Evolutionary conservation across 2,329 filamentous ascomycete species (phyloP), one percentile per base, ranked within the genome.

Genomic region (Arthrinium phaeospermum): DNA sequence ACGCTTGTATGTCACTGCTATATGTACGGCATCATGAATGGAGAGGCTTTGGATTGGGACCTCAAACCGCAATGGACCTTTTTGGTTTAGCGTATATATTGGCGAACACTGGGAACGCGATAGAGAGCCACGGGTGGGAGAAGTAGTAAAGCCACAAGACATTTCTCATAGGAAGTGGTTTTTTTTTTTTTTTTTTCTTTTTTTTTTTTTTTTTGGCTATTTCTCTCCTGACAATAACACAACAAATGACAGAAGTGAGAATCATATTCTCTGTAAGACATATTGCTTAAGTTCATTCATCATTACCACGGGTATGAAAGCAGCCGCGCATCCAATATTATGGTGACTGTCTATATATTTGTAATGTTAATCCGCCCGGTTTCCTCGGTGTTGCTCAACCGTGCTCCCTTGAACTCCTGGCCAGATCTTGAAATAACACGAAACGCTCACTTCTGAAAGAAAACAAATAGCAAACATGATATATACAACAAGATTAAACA

Each of bases 1-100:
- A 41, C 19, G 19, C 57, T 73, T 24, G 46, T 73, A 19, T 71
- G 71, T 4, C 64, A 73, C 53, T 44, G 68, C 22, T 72, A 70
- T 37, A 10, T 72, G 16, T 51, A 71, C 53, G 72, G 72, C 13
- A 71, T 72, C 30, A 73, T 73, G 72, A 45, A 71, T 41, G 71
- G 72, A 13, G 71, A 74, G 24, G 57, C 57, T 22, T n/a, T 64
- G 22, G 57, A n/a, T 14, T 64, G 57, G 57, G 57, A 2, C 12
- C 30, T 64, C 14, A 37, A n/a, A 19, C 57, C 34, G 22, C 57
- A 24, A 64, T 64, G 57, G 57, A 4, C 13, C 19, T 64, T 8
- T 6, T 10, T 64, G 34, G 16, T n/a, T 10, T 64, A 64, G 34
- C 22, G 0, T 14, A 10, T 19, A 10, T 22, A 24, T n/a, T 19